Evolutionary conservation across 2,329 filamentous ascomycete genomes (phyloP), one percentile per base, ranked within the genome.

Genomic region (Fusarium staphyleae): DNA sequence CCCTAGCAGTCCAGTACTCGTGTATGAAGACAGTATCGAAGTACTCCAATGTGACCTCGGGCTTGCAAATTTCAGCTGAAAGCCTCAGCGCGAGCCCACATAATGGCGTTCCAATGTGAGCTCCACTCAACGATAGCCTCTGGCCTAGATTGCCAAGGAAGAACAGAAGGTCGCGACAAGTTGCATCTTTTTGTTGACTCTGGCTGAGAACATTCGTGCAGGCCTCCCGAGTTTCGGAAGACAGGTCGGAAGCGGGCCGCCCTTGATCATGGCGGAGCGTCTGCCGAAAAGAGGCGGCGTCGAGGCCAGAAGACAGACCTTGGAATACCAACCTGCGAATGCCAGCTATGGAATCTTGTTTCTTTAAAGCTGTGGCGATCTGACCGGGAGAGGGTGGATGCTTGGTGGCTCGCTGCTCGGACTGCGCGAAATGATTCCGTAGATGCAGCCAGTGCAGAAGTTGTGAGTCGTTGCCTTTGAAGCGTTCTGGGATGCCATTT

Each of bases 141-240:
- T 75, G 66, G 19, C 68, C 60, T 12, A 80, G 47, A 54, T 78
- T 77, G 46, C 78, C 76, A 18, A 81, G 58, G 42, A 80, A 71
- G 1, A 65, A 55, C 32, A 80, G 62, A 10, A 57, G 57, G 40
- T 70, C 58, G 5, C 60, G 53, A 12, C 18, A 44, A n/a, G 41
- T 29, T 16, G 42, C 22, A 8, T 30, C 39, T 29, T 52, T 37
- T 8, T 43, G 29, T n/a, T 46, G n/a, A 22, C 48, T 14, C 19
- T 52, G 34, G 19, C 28, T 16, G 18, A 68, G 42, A 9, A 69
- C 51, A 11, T 49, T 59, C 29, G 55, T 54, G 48, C 65, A 72
- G 4, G 62, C 55, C 13, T 55, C 36, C 35, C 69, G 69, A 29
- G 70, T 52, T 39, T 55, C 49, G 10, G 30, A 46, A 15, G 65